Evolutionary conservation across 371 early-diverging fungal species (phyloP).

Genomic region (Mortierella sp.): DNA sequence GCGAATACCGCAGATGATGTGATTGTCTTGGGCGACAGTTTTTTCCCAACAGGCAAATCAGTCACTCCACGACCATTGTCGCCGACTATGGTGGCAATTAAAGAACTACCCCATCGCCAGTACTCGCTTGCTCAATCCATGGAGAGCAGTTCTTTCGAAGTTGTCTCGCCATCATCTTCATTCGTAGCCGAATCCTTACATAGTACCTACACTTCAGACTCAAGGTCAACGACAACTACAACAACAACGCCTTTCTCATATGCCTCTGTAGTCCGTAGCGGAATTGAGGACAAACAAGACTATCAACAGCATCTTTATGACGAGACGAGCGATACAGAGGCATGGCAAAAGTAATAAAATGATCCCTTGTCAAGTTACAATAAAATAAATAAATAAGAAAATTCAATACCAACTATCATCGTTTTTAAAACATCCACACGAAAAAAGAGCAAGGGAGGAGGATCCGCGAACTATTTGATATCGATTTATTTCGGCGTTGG

Average conservation of each 20-base stretch:
- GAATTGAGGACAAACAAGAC: constrained; percentile 2
- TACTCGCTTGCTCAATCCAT: neutral
- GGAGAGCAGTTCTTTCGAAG: constrained; percentile 14
- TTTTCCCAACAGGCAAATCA: constrained; percentile 1
- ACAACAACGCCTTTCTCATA: constrained; percentile 14
- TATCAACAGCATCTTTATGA: constrained; percentile 26
- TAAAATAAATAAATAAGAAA: constrained; percentile 6
- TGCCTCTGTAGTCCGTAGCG: constrained; percentile 31
- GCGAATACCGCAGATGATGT: constrained; percentile 7
- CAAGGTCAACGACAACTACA: neutral
- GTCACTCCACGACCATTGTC: constrained; percentile 16
- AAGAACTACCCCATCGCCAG: neutral
- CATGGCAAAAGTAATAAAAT: constrained; percentile 26
- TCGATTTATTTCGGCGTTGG: constrained; percentile 59
- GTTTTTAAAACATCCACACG: neutral
- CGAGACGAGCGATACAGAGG: constrained; percentile 45
- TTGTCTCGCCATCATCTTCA: constrained; percentile 19
- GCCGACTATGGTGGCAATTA: neutral
- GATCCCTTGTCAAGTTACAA: neutral
- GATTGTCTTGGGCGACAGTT: constrained; percentile 37
- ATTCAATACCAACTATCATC: neutral
- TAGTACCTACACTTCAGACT: neutral
- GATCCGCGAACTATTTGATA: constrained; percentile 36
- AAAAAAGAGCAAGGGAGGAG: neutral
- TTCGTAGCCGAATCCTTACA: neutral